A percentile compares a stretch with the other conserved stretches of the same genome.
These are phyloP conservation scores for Luffa acutangula DNA, from an alignment of 306 rosid genomes.

Conservation along the genomic window DNA sequence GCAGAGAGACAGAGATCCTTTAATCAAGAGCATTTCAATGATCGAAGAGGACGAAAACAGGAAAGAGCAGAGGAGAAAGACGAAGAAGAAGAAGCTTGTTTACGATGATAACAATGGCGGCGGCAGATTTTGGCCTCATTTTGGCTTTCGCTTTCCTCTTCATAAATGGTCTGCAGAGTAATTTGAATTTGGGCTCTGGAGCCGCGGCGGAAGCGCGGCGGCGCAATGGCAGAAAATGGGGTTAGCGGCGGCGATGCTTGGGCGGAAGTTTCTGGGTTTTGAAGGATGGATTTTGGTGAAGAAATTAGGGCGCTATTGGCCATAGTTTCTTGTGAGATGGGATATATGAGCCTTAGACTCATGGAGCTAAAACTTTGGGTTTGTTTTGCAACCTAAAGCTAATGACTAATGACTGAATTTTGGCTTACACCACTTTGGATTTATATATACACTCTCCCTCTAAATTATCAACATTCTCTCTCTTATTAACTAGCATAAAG, in stretches of 20 bases:
- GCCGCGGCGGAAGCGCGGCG: not conserved
- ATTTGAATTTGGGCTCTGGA: not conserved
- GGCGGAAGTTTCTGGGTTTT: not conserved
- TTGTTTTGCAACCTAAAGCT: not conserved
- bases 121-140: not conserved
- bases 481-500: no score
- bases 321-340: not conserved
- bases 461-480: not conserved
- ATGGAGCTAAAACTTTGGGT: not conserved
- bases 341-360: not conserved
- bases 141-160: not conserved
- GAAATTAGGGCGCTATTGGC: not conserved
- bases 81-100: not conserved
- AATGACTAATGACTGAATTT: not conserved
- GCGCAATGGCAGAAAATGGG: not conserved
- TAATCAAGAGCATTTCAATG: not conserved
- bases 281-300: not conserved
- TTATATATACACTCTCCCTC: not conserved
- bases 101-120: not conserved
- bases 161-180: not conserved
- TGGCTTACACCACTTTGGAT: not conserved
- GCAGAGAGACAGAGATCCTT: not conserved
- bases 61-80: not conserved
- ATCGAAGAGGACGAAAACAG: not conserved
- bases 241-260: not conserved